Evolutionary conservation across 1,139 yeast species (phyloP), one percentile per base, ranked within the genome.

Genomic region (Protomyces pachydermus): DNA sequence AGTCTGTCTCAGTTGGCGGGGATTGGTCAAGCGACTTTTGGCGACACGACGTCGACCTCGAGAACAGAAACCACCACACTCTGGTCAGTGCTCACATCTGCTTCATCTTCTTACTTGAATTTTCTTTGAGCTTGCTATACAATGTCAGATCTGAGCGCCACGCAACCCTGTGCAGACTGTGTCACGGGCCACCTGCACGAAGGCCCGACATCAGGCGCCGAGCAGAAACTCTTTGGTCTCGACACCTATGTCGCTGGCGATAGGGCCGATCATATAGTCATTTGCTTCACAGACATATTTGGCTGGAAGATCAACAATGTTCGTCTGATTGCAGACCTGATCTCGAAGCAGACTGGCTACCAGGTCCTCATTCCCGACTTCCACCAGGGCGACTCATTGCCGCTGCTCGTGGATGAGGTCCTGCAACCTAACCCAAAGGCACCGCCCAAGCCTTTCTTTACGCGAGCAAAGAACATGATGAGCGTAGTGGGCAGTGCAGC

Each of bases 311-410:
- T 67, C 45, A 56, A 53, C 32, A 67, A 66, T 50, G 23, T 67
- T 56, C 54, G 68, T 23, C 48, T 67, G 32, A 50, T 67, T 50
- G 68, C 68, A 3, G 68, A 67, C 61, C 50, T 55, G 2, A 64
- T 65, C 53, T 67, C 68, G 23, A 52, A 58, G 54, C 35, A n/a
- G n/a, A 63, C 64, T 39, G 63, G 56, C 14, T 60, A 54, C 42
- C 48, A 54, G 8, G 65, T 63, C 25, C 54, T 65, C 52, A 38
- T 61, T 50, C 68, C 68, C 9, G 67, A 67, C 53, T 58, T 66
- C 39, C 54, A 65, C 54, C 55, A 54, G 20, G 62, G 65, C 50
- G 61, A 53, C 34, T 16, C 54, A 14, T 25, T 60, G 16, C 60
- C 58, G 5, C 23, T 25, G 9, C 12, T 28, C 28, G 28, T 60